These are phyloP conservation scores for Nakataea oryzae DNA, from an alignment of 2,329 filamentous ascomycete genomes.

Conservation along the genomic window DNA sequence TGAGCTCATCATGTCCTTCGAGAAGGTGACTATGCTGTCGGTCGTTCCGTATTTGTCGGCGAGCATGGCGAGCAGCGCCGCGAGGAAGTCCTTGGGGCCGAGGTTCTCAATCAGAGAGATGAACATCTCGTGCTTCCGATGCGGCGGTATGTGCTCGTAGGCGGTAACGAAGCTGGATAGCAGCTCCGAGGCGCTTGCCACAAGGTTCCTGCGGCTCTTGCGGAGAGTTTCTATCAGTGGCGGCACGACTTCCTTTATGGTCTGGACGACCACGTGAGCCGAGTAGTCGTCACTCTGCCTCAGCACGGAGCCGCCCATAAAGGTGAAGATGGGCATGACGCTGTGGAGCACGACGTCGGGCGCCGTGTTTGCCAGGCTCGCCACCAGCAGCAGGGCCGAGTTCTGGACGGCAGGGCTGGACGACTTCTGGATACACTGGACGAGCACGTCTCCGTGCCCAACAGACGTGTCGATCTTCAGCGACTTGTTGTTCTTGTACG, in stretches of 20 bases:
- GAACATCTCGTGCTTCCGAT: conserved; percentile 75
- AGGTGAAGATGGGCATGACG: conserved; percentile 98
- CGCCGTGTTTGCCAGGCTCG: conserved; percentile 73
- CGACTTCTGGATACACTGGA: conserved; percentile 88
- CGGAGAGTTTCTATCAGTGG: conserved; percentile 79
- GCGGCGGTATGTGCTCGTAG: conserved; percentile 88
- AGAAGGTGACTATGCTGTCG: conserved; percentile 63
- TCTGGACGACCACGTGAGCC: conserved; percentile 89
- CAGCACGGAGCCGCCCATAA: conserved; percentile 87
- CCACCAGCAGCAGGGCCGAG: conserved; percentile 76
- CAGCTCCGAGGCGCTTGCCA: conserved; percentile 77
- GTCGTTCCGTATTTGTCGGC: conserved; percentile 80
- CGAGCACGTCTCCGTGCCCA: conserved; percentile 80
- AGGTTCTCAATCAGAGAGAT: conserved; percentile 76
- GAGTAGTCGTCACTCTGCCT: conserved; percentile 95
- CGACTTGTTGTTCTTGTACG: conserved; percentile 50
- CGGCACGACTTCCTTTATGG: conserved; percentile 87
- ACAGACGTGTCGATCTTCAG: conserved; percentile 65
- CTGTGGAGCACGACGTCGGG: conserved; percentile 91
- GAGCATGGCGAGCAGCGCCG: conserved; percentile 78
- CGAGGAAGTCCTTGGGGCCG: conserved; percentile 77
- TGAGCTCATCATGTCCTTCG: conserved; percentile 60
- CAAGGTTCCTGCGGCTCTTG: conserved; percentile 65
- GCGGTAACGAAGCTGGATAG: conserved; percentile 94
- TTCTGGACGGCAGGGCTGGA: conserved; percentile 92